These are phyloP conservation scores for Silene conica DNA, from an alignment of 148 eudicot species.

Conservation along the genomic window DNA sequence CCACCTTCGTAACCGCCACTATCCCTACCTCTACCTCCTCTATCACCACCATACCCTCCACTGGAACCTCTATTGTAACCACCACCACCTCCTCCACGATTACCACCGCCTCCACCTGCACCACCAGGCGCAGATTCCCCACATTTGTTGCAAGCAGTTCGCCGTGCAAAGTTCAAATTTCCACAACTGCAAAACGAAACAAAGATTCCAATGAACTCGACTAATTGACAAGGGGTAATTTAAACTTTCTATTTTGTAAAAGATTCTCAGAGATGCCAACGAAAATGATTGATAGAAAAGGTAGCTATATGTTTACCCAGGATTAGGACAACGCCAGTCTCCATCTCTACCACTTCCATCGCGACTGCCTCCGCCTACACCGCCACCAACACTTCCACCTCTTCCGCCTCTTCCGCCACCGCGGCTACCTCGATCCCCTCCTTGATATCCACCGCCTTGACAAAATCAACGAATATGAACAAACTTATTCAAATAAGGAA, in stretches of 20 bases:
- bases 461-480: neutral
- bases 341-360: constrained; percentile 88
- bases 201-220: constrained; percentile 20
- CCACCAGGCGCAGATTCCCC: constrained; percentile 63
- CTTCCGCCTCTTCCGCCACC: constrained; percentile 36
- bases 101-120: constrained; percentile 36
- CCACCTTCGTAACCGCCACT: constrained; percentile 37
- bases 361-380: constrained; percentile 48
- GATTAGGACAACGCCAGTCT: constrained; percentile 91
- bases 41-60: constrained; percentile 50
- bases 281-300: neutral
- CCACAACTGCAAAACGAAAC: constrained; percentile 61
- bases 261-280: neutral
- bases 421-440: constrained; percentile 47
- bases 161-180: constrained; percentile 86
- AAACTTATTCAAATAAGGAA: neutral
- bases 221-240: neutral
- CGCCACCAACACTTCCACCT: constrained; percentile 29
- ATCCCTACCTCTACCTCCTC: constrained; percentile 49
- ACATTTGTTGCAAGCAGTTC: constrained; percentile 88
- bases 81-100: constrained; percentile 37
- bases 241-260: neutral
- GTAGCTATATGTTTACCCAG: constrained; percentile 45
- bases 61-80: constrained; percentile 46
- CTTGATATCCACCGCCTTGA: constrained; percentile 55